Percentiles rank a stretch among this genome's conserved stretches.
Conservation (phyloP, 2,329 filamentous ascomycete genomes). For the Cadophora luteo-olivacea region DNA sequence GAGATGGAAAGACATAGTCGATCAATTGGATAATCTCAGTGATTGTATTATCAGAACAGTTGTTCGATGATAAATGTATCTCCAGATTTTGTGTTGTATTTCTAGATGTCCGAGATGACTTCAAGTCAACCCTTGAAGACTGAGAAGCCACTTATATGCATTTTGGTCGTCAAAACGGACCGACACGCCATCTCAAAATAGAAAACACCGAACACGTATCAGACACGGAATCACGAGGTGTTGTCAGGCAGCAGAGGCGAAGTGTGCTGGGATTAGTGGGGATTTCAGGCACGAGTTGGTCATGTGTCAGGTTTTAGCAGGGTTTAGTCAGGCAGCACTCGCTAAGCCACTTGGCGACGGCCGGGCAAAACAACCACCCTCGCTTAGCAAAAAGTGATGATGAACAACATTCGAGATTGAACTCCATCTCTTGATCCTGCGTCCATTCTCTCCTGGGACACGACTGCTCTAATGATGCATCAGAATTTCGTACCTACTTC, state of each 20-base stretch:
- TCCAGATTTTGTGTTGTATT: not conserved
- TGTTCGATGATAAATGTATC: not conserved
- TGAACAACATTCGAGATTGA: not conserved
- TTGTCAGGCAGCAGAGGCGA: conserved; percentile 29
- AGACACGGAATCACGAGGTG: conserved; percentile 35
- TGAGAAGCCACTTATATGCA: not conserved
- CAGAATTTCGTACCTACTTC: too few species aligned
- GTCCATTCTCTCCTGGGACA: not conserved
- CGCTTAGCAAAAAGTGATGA: not conserved
- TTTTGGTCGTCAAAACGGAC: not conserved
- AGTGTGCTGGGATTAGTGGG: conserved; percentile 20
- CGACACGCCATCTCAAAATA: conserved; percentile 30
- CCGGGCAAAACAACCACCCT: not conserved
- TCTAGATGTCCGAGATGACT: not conserved
- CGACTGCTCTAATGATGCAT: too few species aligned
- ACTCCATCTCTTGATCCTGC: not conserved
- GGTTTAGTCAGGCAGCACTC: conserved; percentile 24
- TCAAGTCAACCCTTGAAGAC: not conserved
- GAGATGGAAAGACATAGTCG: conserved; percentile 28
- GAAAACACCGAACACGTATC: conserved; percentile 22
- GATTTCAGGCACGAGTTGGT: conserved; percentile 21
- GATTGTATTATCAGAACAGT: not conserved
- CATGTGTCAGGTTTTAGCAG: conserved; percentile 18
- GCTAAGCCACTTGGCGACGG: not conserved
- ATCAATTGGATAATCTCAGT: not conserved